Evolutionary conservation across 257 asterid species (phyloP).

Genomic region (Petunia secreta): DNA sequence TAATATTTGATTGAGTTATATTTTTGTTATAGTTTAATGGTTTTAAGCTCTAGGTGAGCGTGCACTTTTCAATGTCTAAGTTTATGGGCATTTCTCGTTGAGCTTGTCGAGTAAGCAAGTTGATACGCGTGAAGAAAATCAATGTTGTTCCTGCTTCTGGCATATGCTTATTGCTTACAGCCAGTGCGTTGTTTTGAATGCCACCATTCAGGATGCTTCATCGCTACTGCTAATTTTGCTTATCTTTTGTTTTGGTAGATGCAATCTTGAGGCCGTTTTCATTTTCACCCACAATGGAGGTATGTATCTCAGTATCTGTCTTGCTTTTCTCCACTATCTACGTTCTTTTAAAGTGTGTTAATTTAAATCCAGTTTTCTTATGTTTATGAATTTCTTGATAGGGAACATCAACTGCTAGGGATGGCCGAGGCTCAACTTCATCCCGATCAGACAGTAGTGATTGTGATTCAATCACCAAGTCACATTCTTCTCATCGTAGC

Average conservation of each 20-base stretch:
- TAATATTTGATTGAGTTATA: neutral
- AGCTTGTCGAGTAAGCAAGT: neutral
- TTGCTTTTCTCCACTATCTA: neutral
- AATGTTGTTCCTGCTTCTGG: neutral
- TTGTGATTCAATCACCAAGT: conserved; percentile 61
- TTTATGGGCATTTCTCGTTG: neutral
- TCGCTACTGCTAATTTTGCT: conserved; percentile 31
- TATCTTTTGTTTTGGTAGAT: conserved; percentile 40
- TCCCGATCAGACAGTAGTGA: conserved; percentile 93
- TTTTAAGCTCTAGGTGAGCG: neutral
- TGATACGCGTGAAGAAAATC: neutral
- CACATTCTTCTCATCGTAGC: conserved; percentile 71
- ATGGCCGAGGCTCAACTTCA: conserved; percentile 80
- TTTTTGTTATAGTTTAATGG: neutral
- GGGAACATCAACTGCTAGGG: conserved; percentile 86
- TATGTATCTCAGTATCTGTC: conserved; percentile 39
- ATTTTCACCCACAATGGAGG: conserved; percentile 96
- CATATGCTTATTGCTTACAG: conserved; percentile 5
- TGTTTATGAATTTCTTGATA: conserved; percentile 31
- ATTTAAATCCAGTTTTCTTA: neutral
- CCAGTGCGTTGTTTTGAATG: neutral
- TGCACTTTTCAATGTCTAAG: neutral
- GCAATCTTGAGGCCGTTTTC: conserved; percentile 70
- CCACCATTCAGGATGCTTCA: neutral
- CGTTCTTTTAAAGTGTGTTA: neutral